Conservation (phyloP, 2,329 filamentous ascomycete species). For the Fusarium foetens region DNA sequence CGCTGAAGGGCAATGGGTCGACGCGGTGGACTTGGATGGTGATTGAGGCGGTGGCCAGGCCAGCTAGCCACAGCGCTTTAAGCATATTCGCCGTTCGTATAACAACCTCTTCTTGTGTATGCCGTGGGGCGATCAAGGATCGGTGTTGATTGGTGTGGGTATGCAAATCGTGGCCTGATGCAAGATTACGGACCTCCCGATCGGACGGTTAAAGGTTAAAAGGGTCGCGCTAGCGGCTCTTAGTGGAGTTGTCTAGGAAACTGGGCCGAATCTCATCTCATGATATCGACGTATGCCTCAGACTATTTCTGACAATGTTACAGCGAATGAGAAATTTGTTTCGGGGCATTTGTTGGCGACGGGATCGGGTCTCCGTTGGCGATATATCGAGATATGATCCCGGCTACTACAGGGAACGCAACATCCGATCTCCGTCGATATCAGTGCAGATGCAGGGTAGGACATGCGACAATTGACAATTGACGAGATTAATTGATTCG, state of each 20-base stretch:
- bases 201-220: conserved; percentile 8
- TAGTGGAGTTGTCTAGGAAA: neutral
- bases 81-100: neutral
- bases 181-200: conserved; percentile 27
- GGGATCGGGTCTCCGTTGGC: neutral
- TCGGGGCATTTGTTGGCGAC: neutral
- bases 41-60: conserved; percentile 38
- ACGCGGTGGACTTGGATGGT: conserved; percentile 44
- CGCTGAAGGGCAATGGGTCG: conserved; percentile 41
- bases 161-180: conserved; percentile 3
- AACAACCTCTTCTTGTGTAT: neutral
- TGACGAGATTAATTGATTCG: neutral
- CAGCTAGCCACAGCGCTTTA: conserved; percentile 22
- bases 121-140: neutral
- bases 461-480: neutral
- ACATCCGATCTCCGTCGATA: neutral
- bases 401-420: neutral
- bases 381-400: conserved; percentile 2
- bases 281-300: neutral
- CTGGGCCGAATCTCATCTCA: conserved; percentile 4
- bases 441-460: neutral
- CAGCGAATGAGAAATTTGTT: neutral
- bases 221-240: conserved; percentile 5
- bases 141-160: neutral
- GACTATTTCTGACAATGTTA: too few relatives aligned